These are phyloP conservation scores for Pythium phragmitis DNA, from an alignment of 352 stramenopile genomes.

Conservation along the genomic window DNA sequence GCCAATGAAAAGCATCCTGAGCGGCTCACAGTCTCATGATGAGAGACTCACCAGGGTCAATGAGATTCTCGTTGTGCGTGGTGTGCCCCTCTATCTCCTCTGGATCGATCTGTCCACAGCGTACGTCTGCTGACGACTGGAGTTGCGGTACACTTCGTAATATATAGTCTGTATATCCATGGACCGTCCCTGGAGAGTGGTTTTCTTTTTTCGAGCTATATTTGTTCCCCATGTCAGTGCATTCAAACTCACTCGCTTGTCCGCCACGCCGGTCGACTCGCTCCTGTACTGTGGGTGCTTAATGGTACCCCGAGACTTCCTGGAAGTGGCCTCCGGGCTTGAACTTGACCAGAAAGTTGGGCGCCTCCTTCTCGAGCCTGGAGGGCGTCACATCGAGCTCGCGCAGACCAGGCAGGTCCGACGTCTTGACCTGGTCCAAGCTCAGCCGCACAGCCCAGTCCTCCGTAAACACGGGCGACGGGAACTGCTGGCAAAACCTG, in stretches of 20 bases:
- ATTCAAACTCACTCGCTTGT: neutral
- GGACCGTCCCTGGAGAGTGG: too few species aligned
- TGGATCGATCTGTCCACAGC: too few species aligned
- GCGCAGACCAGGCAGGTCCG: conserved; percentile 66
- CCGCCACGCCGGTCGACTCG: neutral
- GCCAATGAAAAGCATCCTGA: too few species aligned
- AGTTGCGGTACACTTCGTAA: too few species aligned
- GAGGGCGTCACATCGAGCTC: conserved; percentile 86
- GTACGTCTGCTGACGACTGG: too few species aligned
- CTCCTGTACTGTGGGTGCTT: conserved; percentile 16
- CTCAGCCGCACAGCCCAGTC: conserved; percentile 77
- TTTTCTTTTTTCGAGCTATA: too few species aligned
- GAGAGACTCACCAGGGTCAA: too few species aligned
- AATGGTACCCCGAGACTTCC: conserved; percentile 88
- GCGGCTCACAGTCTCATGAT: too few species aligned
- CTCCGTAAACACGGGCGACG: conserved; percentile 77
- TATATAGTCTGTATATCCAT: too few species aligned
- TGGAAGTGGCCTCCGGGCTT: conserved; percentile 94
- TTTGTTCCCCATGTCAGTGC: neutral
- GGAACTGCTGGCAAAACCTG: conserved; percentile 80
- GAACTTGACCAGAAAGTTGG: conserved; percentile 95
- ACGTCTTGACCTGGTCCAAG: conserved; percentile 85
- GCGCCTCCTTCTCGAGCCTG: conserved; percentile 94
- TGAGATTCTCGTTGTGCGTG: too few species aligned
- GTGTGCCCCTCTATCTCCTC: too few species aligned